Conservation (phyloP, 805 yeast species). For the Cyberlindnera veronae region DNA sequence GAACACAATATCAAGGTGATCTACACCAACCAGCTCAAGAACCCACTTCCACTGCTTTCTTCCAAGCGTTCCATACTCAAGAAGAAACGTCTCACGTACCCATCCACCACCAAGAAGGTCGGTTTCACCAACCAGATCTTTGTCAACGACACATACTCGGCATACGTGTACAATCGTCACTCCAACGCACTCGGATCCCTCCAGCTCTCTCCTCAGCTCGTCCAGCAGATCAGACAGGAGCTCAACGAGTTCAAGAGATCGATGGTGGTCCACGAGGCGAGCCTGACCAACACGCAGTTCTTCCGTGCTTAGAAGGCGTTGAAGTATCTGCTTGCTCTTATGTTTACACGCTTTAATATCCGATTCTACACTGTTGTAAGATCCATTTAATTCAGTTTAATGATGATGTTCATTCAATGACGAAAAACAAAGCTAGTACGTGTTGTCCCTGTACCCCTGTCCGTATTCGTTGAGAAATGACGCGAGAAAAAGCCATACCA, state of each 20-base stretch:
- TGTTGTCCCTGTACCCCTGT: too few relatives aligned
- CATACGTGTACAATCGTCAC: constrained; percentile 52
- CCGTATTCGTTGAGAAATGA: too few relatives aligned
- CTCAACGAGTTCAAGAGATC: constrained; percentile 62
- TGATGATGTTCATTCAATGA: too few relatives aligned
- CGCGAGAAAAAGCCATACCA: too few relatives aligned
- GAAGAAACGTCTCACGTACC: constrained; percentile 4
- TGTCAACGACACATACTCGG: constrained; percentile 51
- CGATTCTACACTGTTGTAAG: too few relatives aligned
- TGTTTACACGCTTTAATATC: not conserved
- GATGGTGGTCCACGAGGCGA: constrained; percentile 65
- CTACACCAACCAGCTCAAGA: constrained; percentile 13
- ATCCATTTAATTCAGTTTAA: too few relatives aligned
- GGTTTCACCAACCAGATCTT: constrained; percentile 44
- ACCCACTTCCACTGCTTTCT: constrained; percentile 2
- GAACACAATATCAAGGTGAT: constrained; percentile 17
- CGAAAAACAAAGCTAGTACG: too few relatives aligned
- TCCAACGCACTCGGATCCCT: constrained; percentile 37
- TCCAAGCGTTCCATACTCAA: constrained; percentile 9
- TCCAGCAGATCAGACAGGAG: constrained; percentile 58
- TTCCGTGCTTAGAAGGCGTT: constrained; percentile 49
- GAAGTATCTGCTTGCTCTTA: not conserved
- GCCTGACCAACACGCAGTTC: constrained; percentile 62
- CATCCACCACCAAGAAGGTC: constrained; percentile 29
- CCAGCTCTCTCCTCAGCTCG: constrained; percentile 45